A percentile compares a stretch with the other conserved stretches of the same genome.
phyloP scores from a whole-genome alignment of 192 early-diverging fungal species.

The Coemansia sp. region DNA sequence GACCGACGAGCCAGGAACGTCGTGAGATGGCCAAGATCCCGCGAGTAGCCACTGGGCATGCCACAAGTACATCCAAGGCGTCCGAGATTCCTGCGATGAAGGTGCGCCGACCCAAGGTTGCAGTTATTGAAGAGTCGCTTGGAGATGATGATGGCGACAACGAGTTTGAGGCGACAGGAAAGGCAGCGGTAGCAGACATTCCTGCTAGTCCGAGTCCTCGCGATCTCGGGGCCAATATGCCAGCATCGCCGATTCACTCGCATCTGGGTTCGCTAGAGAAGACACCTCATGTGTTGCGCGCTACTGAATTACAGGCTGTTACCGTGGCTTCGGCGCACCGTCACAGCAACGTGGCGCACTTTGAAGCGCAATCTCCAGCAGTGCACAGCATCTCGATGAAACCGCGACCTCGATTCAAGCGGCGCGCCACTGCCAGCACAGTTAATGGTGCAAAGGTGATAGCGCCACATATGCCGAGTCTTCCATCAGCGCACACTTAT shows the following conservation, averaged over 20 bases:
- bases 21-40: slow-evolving; percentile 49
- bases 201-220: neutral
- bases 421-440: slow-evolving; percentile 41
- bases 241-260: slow-evolving; percentile 8
- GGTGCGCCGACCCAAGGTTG: slow-evolving; percentile 44
- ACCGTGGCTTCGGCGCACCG: slow-evolving; percentile 27
- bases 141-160: slow-evolving; percentile 14
- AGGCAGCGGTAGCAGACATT: neutral
- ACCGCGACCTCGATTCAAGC: slow-evolving; percentile 10
- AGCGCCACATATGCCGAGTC: neutral
- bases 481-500: slow-evolving; percentile 5
- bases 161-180: neutral
- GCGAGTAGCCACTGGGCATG: slow-evolving; percentile 46
- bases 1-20: slow-evolving; percentile 35
- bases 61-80: neutral
- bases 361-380: slow-evolving; percentile 5
- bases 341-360: slow-evolving; percentile 24
- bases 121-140: slow-evolving; percentile 49
- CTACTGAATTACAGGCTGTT: slow-evolving; percentile 47
- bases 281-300: slow-evolving; percentile 33
- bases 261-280: slow-evolving; percentile 27
- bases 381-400: slow-evolving; percentile 26
- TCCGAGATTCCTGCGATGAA: slow-evolving; percentile 8
- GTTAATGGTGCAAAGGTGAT: slow-evolving; percentile 2
- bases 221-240: neutral